Base-by-base conservation (phyloP, 2,329 filamentous ascomycete species). In the Spiromastix sp. region DNA sequence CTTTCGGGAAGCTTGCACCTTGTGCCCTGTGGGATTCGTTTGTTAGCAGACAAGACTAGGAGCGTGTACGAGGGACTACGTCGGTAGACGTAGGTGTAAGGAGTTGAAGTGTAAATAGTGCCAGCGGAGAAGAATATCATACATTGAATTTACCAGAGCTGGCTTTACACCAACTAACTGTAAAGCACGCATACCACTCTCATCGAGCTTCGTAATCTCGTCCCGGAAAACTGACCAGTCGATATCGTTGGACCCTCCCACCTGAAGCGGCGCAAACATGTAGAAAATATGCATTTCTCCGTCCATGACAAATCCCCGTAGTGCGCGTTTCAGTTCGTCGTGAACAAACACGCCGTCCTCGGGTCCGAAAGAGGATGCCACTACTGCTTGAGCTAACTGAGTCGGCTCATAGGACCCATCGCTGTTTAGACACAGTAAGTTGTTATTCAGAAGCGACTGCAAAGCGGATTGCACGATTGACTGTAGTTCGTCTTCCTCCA, bases 201-300 rank as follows among this genome's bases (percentile, higher is more conserved):
- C 80, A 41, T 85, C 79, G 2, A 86, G 66, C 2, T 55, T 49
- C 41, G 85, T 79, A 56, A 86, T 70, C 52, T 83, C 77, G 42
- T 80, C 73, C 32, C 79, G 73, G 46, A 84, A 85, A 1, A 77
- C 70, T 34, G 72, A 71, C 82, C 82, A 86, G 47, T 85, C 79
- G 38, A 86, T 69, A 6, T 65, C 60, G 3, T 68, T 59, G 12
- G 46, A 49, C 24, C 48, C 49, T 6, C 57, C 53, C 15, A 56
- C 52, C 39, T 83, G 76, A 2, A 86, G 70, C 0, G 82, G 82
- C 0, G 82, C 85, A 43, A 86, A 85, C 24, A 75, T 77, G 51
- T 86, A 87, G 30, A 85, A 69, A 9, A 84, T 71, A 48, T 86
- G 82, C 76, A 87, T 79, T 42, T 87, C 82, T 3, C 80, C 78